Evolutionary conservation across 495 filamentous ascomycete genomes (phyloP).

Genomic region (Podospora australis): DNA sequence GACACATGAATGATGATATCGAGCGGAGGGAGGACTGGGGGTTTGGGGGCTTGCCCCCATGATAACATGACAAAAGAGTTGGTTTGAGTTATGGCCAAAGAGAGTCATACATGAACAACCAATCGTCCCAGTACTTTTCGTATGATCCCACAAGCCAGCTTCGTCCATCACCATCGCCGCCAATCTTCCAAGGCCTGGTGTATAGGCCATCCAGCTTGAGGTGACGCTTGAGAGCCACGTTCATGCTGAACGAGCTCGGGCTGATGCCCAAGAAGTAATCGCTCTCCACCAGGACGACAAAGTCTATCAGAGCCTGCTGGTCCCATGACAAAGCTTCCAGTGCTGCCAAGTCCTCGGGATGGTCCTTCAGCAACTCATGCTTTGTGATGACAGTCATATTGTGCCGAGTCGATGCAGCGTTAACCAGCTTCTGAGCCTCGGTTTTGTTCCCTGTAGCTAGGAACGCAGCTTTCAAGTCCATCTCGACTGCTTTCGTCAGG

Average conservation of each 20-base stretch:
- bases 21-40: too few relatives aligned
- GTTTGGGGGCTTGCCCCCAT: too few relatives aligned
- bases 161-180: slow-evolving; percentile 32
- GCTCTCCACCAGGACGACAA: slow-evolving; percentile 30
- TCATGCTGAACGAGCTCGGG: slow-evolving; percentile 42
- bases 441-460: slow-evolving; percentile 37
- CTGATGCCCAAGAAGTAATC: slow-evolving; percentile 40
- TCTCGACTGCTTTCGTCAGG: slow-evolving; percentile 20
- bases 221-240: slow-evolving; percentile 37
- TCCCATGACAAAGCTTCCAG: slow-evolving; percentile 37
- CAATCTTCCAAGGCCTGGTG: slow-evolving; percentile 37
- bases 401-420: not conserved
- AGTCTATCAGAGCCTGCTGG: slow-evolving; percentile 40
- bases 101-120: slow-evolving; percentile 43
- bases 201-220: slow-evolving; percentile 31
- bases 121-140: slow-evolving; percentile 38
- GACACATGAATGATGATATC: too few relatives aligned
- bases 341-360: slow-evolving; percentile 19
- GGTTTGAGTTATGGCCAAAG: slow-evolving; percentile 41
- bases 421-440: slow-evolving; percentile 27
- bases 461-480: slow-evolving; percentile 30
- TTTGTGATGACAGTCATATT: slow-evolving; percentile 31
- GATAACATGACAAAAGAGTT: too few relatives aligned
- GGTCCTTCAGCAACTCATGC: slow-evolving; percentile 23
- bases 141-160: slow-evolving; percentile 39